These are phyloP conservation scores for Ogataea corticis DNA, from an alignment of 805 yeast species.

Conservation along the genomic window DNA sequence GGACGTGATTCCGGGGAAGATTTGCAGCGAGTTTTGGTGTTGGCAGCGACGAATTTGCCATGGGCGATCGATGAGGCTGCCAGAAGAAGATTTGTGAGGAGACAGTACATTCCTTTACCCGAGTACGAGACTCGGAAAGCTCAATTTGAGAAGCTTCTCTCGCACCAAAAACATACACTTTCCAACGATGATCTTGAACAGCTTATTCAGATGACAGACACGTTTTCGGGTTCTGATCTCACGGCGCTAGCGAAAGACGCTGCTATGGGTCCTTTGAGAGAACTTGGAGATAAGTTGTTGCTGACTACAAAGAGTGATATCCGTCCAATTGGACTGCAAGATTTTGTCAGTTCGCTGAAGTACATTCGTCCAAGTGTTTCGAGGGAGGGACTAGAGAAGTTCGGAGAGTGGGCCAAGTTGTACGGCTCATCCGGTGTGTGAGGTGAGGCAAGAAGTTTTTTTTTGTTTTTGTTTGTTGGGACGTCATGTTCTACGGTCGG, in stretches of 20 bases:
- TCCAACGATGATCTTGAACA: slow-evolving; percentile 60
- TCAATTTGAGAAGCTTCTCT: slow-evolving; percentile 67
- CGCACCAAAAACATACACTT: slow-evolving; percentile 71
- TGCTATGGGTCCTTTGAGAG: slow-evolving; percentile 95
- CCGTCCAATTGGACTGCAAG: slow-evolving; percentile 70
- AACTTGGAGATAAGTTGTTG: slow-evolving; percentile 81
- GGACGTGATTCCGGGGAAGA: slow-evolving; percentile 57
- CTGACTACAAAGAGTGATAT: slow-evolving; percentile 70
- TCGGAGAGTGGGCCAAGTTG: slow-evolving; percentile 85
- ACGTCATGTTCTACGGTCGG: too few species aligned
- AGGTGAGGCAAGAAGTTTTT: too few species aligned
- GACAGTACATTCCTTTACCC: slow-evolving; percentile 93
- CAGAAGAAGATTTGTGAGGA: slow-evolving; percentile 83
- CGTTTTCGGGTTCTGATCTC: slow-evolving; percentile 87
- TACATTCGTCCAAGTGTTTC: slow-evolving; percentile 89
- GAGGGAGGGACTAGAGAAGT: slow-evolving; percentile 70
- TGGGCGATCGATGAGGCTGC: slow-evolving; percentile 99
- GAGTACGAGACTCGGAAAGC: slow-evolving; percentile 77
- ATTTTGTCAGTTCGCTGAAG: slow-evolving; percentile 73
- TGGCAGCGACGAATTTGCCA: slow-evolving; percentile 95
- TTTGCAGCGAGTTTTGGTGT: slow-evolving; percentile 72
- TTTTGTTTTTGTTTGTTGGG: too few species aligned
- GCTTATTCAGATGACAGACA: slow-evolving; percentile 59
- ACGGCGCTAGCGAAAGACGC: slow-evolving; percentile 95
- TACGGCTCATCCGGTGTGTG: slow-evolving; percentile 93